phyloP scores from a whole-genome alignment of 805 yeast species.

The Barnettozyma siamensis region DNA sequence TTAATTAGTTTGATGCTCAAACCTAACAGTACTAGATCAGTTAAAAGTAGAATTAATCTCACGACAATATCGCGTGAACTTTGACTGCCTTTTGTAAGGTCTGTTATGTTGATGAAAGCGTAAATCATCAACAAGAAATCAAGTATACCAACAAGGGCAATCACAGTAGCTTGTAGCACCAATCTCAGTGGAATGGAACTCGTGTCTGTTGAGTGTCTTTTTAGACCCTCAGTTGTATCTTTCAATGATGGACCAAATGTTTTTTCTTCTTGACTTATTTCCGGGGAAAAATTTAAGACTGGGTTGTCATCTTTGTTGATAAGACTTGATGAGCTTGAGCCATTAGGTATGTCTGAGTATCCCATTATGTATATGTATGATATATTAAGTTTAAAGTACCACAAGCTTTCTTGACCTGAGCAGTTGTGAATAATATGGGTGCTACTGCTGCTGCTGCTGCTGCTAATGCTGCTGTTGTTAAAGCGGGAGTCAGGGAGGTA shows the following conservation, averaged over 20 bases:
- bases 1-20: background rate
- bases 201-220: background rate
- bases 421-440: too few relatives aligned
- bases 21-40: background rate
- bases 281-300: background rate
- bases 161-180: background rate
- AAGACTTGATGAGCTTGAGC: background rate
- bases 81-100: background rate
- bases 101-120: background rate
- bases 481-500: too few relatives aligned
- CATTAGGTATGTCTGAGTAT: background rate
- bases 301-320: background rate
- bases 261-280: background rate
- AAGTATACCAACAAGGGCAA: background rate
- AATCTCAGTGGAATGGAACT: background rate
- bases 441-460: too few relatives aligned
- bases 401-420: too few relatives aligned
- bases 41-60: background rate
- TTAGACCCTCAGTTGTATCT: too few relatives aligned
- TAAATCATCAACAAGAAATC: background rate
- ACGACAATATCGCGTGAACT: background rate
- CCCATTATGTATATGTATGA: background rate
- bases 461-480: too few relatives aligned
- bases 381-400: too few relatives aligned
- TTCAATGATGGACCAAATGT: slow-evolving; percentile 1